A percentile compares a stretch with the other conserved stretches of the same genome.
phyloP scores from a whole-genome alignment of 2,329 filamentous ascomycete genomes.

The Fusarium penzigii region DNA sequence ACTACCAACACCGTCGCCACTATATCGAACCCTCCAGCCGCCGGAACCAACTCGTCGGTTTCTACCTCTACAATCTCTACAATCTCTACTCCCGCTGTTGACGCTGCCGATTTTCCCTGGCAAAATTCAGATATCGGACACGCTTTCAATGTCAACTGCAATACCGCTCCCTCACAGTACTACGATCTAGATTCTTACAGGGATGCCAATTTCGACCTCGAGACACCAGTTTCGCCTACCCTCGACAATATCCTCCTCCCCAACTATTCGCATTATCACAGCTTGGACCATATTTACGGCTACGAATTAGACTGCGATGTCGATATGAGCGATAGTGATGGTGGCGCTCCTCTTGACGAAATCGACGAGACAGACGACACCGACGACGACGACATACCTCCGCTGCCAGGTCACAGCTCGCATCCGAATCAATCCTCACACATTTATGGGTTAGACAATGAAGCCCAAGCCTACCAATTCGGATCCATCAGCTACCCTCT shows the following conservation, averaged over 20 bases:
- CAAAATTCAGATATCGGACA: constrained; percentile 3
- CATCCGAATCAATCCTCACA: constrained; percentile 3
- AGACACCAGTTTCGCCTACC: constrained; percentile 1
- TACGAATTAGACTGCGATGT: constrained; percentile 29
- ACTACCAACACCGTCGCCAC: constrained; percentile 7
- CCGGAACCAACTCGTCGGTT: constrained; percentile 4
- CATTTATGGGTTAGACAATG: constrained; percentile 8
- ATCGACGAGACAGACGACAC: constrained; percentile 4
- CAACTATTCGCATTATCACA: constrained; percentile 7
- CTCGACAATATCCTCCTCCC: constrained; percentile 8
- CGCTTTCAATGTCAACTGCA: background rate
- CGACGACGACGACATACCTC: constrained; percentile 7
- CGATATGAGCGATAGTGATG: constrained; percentile 39
- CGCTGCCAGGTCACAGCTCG: constrained; percentile 8
- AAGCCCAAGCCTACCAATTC: constrained; percentile 10
- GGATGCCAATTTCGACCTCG: constrained; percentile 2
- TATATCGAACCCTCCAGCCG: constrained; percentile 11
- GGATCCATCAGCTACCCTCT: constrained; percentile 16
- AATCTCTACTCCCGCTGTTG: constrained; percentile 4
- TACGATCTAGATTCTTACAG: background rate
- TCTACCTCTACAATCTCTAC: constrained; percentile 1
- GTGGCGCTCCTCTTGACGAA: constrained; percentile 28
- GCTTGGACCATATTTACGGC: constrained; percentile 13
- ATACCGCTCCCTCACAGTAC: background rate
- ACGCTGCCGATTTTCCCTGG: constrained; percentile 4